These are phyloP conservation scores for Kuraishia hungarica DNA, from an alignment of 805 yeast genomes.

Conservation along the genomic window DNA sequence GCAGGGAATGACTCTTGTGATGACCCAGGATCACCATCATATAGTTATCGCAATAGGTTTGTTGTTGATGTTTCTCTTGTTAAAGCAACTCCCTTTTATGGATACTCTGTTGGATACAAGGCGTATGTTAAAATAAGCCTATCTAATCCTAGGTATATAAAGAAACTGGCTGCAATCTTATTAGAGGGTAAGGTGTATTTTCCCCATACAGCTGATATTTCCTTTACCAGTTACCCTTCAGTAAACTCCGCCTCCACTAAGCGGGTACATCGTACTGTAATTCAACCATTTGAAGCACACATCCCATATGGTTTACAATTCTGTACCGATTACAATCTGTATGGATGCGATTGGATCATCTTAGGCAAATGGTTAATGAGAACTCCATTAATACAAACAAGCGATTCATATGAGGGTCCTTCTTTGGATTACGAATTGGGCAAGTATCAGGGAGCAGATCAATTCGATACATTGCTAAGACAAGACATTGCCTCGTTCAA, in stretches of 20 bases:
- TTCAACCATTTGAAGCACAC: slow-evolving; percentile 70
- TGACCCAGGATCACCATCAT: slow-evolving; percentile 72
- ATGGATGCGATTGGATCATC: slow-evolving; percentile 75
- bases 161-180: slow-evolving; percentile 42
- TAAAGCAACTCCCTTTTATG: slow-evolving; percentile 77
- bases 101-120: slow-evolving; percentile 61
- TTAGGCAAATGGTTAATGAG: slow-evolving; percentile 43
- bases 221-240: slow-evolving; percentile 13
- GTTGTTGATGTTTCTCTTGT: slow-evolving; percentile 58
- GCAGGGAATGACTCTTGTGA: slow-evolving; percentile 50
- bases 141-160: slow-evolving; percentile 49
- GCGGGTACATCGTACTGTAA: too few species aligned
- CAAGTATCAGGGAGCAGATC: slow-evolving; percentile 10
- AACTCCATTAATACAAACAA: slow-evolving; percentile 35
- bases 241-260: slow-evolving; percentile 13
- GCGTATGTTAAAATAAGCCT: slow-evolving; percentile 62
- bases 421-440: slow-evolving; percentile 1
- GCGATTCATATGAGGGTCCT: neutral
- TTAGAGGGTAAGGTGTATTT: slow-evolving; percentile 21
- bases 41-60: slow-evolving; percentile 54
- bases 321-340: slow-evolving; percentile 72
- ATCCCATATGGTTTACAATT: slow-evolving; percentile 73
- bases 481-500: slow-evolving; percentile 19
- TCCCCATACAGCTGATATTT: slow-evolving; percentile 16
- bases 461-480: slow-evolving; percentile 7